Conservation (phyloP, 768 basidiomycete genomes). For the Pleurotus platypus region DNA sequence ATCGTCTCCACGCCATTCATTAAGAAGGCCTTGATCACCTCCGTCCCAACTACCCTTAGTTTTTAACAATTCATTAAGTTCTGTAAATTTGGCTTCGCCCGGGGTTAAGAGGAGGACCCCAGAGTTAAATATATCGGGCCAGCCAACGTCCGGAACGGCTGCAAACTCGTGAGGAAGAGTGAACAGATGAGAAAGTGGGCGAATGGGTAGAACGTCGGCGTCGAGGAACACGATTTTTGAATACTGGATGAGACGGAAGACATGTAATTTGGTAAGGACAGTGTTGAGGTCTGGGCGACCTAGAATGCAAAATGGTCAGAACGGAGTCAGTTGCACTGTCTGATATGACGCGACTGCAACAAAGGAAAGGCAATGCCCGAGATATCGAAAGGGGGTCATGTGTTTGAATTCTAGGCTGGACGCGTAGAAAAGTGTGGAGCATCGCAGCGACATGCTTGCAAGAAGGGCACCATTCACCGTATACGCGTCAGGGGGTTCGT, state of each 20-base stretch:
- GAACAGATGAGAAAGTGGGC: constrained; percentile 93
- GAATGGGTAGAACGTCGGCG: constrained; percentile 85
- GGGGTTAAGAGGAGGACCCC: constrained; percentile 89
- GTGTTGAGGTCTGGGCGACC: constrained; percentile 92
- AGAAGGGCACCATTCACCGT: too few relatives aligned
- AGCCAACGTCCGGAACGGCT: constrained; percentile 94
- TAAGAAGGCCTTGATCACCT: constrained; percentile 96
- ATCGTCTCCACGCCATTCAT: constrained; percentile 84
- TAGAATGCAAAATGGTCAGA: constrained; percentile 28
- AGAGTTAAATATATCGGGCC: constrained; percentile 99
- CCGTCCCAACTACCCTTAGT: constrained; percentile 92
- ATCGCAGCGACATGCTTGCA: background rate
- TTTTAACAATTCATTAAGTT: constrained; percentile 67
- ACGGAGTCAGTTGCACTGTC: background rate
- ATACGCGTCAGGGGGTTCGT: too few relatives aligned
- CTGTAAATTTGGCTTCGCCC: constrained; percentile 76
- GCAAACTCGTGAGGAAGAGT: constrained; percentile 78
- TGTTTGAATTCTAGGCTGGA: background rate
- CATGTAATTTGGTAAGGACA: constrained; percentile 94
- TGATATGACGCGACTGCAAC: background rate
- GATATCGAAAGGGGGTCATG: background rate
- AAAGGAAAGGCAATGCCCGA: background rate
- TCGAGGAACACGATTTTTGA: constrained; percentile 87
- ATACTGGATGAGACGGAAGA: constrained; percentile 88
- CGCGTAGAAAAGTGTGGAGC: constrained; percentile 12